Evolutionary conservation across 2,329 filamentous ascomycete genomes (phyloP), one percentile per base, ranked within the genome.

Genomic region (Neonectria faginata): DNA sequence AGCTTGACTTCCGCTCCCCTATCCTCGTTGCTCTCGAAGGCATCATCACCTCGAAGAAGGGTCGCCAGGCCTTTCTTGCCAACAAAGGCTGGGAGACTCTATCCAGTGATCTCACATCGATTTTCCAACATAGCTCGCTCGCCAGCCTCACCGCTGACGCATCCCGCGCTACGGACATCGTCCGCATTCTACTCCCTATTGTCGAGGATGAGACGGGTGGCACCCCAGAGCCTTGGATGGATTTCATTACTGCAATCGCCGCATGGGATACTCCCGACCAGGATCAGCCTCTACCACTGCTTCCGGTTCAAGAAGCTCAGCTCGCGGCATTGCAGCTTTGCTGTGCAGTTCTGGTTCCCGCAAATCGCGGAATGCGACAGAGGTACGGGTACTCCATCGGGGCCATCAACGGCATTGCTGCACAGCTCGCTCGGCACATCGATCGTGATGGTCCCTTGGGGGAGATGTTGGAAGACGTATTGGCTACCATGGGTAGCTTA

Each of bases 1-100:
- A 71, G 41, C 76, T 87, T 1, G 87, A 90, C 67, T 87, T 89
- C 62, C 82, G 87, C 5, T 83, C 83, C 3, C 82, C 88, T 0
- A 79, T 89, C 2, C 78, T 91, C 3, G 85, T 88, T 6, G 87
- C 86, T 0, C 76, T 91, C 1, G 87, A 91, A 71, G 89, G 86
- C 0, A 78, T 90, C 7, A 76, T 85, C n/a, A 78, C 79, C 5
- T 79, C 83, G 1, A 77, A 83, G 3, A 79, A 83, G 20, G 87
- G 86, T 1, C 71, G 82, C 1, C 80, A 81, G 7, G 73, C 80
- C 0, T 82, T 91, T 27, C 75, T 86, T 5, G 76, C 77, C 2
- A 79, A 89, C 42, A 77, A 82, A 33, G 88, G 86, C 12, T 91
- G 88, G 88, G 63, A 77, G 18, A 74, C 83, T 0, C 74, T 91